phyloP scores from a whole-genome alignment of 1,139 yeast species.

The Trichomonascaceae sp. region DNA sequence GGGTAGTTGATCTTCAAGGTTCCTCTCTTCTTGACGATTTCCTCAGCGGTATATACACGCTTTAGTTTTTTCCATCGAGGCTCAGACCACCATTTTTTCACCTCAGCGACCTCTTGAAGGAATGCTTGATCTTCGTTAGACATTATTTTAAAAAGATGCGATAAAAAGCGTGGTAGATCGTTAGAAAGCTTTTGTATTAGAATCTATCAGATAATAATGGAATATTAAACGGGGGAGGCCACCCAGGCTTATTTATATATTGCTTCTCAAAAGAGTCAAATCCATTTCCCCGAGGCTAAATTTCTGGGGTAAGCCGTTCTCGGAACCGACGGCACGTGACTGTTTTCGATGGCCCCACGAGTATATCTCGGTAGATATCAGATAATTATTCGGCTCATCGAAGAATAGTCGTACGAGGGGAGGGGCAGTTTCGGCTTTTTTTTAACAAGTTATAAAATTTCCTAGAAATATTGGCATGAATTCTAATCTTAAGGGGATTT shows the following conservation, averaged over 20 bases:
- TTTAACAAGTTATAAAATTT: too few species aligned
- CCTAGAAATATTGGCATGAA: neutral
- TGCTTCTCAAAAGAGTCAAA: slow-evolving; percentile 36
- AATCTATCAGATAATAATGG: neutral
- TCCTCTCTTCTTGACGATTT: slow-evolving; percentile 86
- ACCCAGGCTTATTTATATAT: slow-evolving; percentile 38
- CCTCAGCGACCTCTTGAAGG: slow-evolving; percentile 64
- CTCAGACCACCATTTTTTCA: slow-evolving; percentile 84
- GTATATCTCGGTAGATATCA: neutral
- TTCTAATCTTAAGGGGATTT: neutral
- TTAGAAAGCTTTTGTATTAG: neutral
- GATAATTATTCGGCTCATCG: neutral
- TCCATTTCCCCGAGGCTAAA: slow-evolving; percentile 36
- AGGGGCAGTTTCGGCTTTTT: too few species aligned
- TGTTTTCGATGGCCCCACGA: neutral
- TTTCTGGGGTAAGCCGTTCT: slow-evolving; percentile 9
- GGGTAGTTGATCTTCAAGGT: slow-evolving; percentile 63
- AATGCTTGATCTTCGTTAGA: slow-evolving; percentile 55
- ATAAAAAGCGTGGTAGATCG: neutral
- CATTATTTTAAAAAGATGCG: neutral
- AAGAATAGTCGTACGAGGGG: neutral
- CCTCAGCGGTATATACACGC: slow-evolving; percentile 84
- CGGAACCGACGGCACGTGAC: slow-evolving; percentile 8
- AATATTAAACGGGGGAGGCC: neutral
- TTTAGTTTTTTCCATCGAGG: slow-evolving; percentile 88